Base-by-base conservation (phyloP, 768 basidiomycete species). In the Lactifluus volemus region DNA sequence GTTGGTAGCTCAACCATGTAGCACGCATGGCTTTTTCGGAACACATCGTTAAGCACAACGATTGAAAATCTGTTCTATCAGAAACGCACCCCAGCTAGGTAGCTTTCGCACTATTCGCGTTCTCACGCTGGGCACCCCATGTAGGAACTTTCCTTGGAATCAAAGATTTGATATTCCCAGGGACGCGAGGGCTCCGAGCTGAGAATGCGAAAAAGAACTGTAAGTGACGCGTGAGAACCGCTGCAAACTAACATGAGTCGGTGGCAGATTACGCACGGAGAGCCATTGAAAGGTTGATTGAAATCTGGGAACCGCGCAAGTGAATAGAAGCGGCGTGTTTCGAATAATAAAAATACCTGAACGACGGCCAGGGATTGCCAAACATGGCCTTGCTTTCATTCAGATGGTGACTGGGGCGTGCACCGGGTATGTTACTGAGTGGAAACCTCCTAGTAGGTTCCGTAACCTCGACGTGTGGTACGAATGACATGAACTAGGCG, bases 1-100 rank as follows among this genome's bases (percentile, higher is more conserved):
- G 68, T 68, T 0, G 76, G 75, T 5, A 77, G 63, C 64, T 78
- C 76, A 17, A 77, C 62, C 5, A 76, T 62, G 67, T 71, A 76
- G 58, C 74, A 74, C 5, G 77, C 77, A 52, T 78, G 77, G 11
- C 70, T 71, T 42, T 34, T 9, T 42, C 44, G n/a, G 17, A 8
- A n/a, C 15, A 45, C 7, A 19, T 2, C 1, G 4, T 45, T 47
- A n/a, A 47, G 5, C 21, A 25, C 21, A 3, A 12, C 2, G 25
- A 14, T 3, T 19, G 21, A 5, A 25, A 47, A 2, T 47, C 39
- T 12, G 25, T 39, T 2, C 19, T n/a, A 42, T 30, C 9, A 51
- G 9, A 32, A 4, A 54, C 64, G 36, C 38, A 64, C 65, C 65
- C 63, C 47, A 64, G 41, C 65, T 63, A 66, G 14, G 59, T 64